Evolutionary conservation across 352 stramenopile species (phyloP).

Genomic region (Plasmopara muralis): DNA sequence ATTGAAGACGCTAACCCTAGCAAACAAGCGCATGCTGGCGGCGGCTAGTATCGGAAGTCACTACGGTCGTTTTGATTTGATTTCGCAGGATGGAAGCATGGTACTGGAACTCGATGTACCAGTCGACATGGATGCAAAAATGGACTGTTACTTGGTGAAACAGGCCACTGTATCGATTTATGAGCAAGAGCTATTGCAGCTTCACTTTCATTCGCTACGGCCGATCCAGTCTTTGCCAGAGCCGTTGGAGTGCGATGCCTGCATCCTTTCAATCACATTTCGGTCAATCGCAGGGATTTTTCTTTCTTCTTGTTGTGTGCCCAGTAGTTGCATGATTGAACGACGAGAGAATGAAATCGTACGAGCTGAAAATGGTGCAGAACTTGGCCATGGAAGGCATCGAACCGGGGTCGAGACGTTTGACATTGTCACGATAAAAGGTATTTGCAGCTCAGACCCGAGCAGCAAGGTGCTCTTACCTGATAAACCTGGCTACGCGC

Average conservation of each 20-base stretch:
- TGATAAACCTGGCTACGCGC: conserved; percentile 33
- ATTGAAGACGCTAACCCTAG: conserved; percentile 30
- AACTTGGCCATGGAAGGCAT: conserved; percentile 1
- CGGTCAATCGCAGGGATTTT: conserved; percentile 14
- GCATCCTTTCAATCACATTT: conserved; percentile 31
- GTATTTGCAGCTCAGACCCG: not conserved
- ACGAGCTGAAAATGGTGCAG: no score
- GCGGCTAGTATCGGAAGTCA: conserved; percentile 15
- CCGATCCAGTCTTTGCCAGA: conserved; percentile 17
- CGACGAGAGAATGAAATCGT: conserved; percentile 4
- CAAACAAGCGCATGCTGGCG: conserved; percentile 33
- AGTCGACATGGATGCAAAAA: conserved; percentile 35
- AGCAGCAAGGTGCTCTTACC: conserved; percentile 25
- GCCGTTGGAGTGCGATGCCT: conserved; percentile 6
- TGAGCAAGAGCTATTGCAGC: conserved; percentile 44
- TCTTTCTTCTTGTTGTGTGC: conserved; percentile 3
- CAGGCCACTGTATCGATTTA: conserved; percentile 31
- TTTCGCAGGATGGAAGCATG: conserved; percentile 43
- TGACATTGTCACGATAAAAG: conserved; percentile 20
- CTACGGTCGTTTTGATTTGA: conserved; percentile 40
- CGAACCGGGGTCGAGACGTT: conserved; percentile 21
- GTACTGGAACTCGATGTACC: conserved; percentile 49
- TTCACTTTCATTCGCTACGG: conserved; percentile 30
- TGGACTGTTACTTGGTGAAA: conserved; percentile 63
- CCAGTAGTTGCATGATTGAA: conserved; percentile 19